Evolutionary conservation across 2,329 filamentous ascomycete genomes (phyloP).

Genomic region (Arthrobotrys sinensis): DNA sequence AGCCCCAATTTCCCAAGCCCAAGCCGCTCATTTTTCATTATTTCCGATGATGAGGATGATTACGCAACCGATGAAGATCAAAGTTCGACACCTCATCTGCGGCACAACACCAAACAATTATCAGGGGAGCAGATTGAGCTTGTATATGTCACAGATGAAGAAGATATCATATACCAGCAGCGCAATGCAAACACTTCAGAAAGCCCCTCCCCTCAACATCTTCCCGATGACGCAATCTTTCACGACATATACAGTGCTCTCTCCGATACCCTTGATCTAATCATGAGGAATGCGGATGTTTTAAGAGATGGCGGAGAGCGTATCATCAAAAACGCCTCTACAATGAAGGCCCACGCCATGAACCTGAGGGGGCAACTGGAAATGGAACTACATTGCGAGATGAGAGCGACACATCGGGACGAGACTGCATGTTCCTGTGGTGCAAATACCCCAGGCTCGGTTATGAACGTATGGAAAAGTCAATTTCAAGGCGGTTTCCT

Average conservation of each 20-base stretch:
- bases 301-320: conserved; percentile 8
- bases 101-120: neutral
- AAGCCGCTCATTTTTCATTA: neutral
- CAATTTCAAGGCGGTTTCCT: conserved; percentile 12
- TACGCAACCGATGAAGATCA: neutral
- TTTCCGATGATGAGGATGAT: neutral
- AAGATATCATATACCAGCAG: neutral
- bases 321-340: conserved; percentile 18
- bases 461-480: conserved; percentile 12
- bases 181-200: neutral
- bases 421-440: conserved; percentile 5
- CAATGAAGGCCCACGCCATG: conserved; percentile 15
- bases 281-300: conserved; percentile 13
- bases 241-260: conserved; percentile 6
- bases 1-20: neutral
- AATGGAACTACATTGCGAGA: conserved; percentile 7
- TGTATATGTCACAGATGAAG: neutral
- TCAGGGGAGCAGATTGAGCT: neutral
- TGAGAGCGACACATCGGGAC: neutral
- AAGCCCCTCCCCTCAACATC: neutral
- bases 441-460: conserved; percentile 24
- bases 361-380: conserved; percentile 1
- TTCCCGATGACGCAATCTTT: conserved; percentile 1
- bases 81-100: neutral
- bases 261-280: neutral